These are phyloP conservation scores for Blastobotrys chiropterorum DNA, from an alignment of 805 yeast genomes.

Conservation along the genomic window DNA sequence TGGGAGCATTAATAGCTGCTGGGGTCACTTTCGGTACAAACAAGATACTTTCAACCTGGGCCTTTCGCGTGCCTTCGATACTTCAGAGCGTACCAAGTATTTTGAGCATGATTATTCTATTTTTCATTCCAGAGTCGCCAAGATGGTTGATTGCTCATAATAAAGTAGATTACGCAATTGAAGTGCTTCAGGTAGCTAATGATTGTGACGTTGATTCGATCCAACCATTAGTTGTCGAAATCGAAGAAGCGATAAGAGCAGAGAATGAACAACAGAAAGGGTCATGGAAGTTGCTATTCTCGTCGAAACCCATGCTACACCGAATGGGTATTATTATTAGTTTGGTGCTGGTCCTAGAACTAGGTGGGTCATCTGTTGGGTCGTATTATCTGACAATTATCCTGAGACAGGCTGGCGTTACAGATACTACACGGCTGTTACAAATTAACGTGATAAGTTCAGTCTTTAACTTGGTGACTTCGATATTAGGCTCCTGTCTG, in stretches of 20 bases:
- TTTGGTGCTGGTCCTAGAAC: neutral
- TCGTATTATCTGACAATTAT: constrained; percentile 1
- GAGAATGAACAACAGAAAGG: neutral
- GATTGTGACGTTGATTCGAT: neutral
- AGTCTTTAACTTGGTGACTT: neutral
- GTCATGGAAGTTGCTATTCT: neutral
- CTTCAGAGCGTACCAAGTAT: constrained; percentile 54
- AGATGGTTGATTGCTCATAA: constrained; percentile 40
- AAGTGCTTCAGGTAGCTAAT: neutral
- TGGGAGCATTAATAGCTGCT: constrained; percentile 72
- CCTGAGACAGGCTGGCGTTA: neutral
- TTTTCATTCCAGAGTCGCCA: constrained; percentile 45
- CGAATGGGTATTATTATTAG: neutral
- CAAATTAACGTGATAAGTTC: neutral
- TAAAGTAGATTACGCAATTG: constrained; percentile 15
- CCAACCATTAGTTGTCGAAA: neutral
- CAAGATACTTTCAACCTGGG: constrained; percentile 35
- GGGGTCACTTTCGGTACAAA: constrained; percentile 69
- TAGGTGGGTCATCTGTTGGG: neutral
- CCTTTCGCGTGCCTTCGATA: constrained; percentile 68
- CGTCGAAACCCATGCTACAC: neutral
- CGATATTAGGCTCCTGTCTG: neutral
- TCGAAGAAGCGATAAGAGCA: neutral
- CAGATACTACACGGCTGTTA: neutral
- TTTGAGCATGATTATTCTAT: constrained; percentile 34